Base-by-base conservation (phyloP, 2,329 filamentous ascomycete genomes). In the Pezicula carpinea region DNA sequence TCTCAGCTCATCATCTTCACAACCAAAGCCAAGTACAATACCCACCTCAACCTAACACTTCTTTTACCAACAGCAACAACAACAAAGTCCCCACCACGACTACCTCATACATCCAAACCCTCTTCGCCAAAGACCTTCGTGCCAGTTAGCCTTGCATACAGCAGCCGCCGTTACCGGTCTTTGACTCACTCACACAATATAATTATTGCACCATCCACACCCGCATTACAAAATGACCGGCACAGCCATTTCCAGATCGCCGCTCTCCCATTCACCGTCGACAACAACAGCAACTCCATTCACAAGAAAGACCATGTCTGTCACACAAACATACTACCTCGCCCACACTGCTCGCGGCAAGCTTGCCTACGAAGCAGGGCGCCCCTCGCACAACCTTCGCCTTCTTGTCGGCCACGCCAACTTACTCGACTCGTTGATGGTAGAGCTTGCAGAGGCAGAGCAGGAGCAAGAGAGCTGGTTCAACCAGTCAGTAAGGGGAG, bases 301-400 rank as follows among this genome's bases (percentile, higher is more conserved):
- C 15, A 71, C 73, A 67, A 77, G 86, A 74, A 87, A 90, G 71
- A 91, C 86, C 73, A 97, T 97, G 93, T 95, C 87, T 68, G 86
- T 97, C 74, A 95, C 92, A 22, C 90, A 96, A 73, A 97, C 92
- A 53, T 99, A 97, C 85, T 96, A 89, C 76, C 86, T 97, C 62
- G 93, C 93, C 67, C 91, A 96, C 78, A 92, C 91, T 71, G 93
- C 93, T 66, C 84, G 93, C 69, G 86, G 85, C 61, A 99, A 99
- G 89, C 90, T 99, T 65, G 90, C 90, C 57, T 81, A 79, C 55
- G 92, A 97, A 75, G 93, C 93, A 74, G 82, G 84, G 69, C 85
- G 86, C 63, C 77, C 89, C 61, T 92, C 97, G 67, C 93, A 97
- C 79, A 84, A 97, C 76, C 87, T 99, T 54, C 85, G 92, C 65